Conservation (phyloP, 805 yeast genomes). For the Candida maesae region DNA sequence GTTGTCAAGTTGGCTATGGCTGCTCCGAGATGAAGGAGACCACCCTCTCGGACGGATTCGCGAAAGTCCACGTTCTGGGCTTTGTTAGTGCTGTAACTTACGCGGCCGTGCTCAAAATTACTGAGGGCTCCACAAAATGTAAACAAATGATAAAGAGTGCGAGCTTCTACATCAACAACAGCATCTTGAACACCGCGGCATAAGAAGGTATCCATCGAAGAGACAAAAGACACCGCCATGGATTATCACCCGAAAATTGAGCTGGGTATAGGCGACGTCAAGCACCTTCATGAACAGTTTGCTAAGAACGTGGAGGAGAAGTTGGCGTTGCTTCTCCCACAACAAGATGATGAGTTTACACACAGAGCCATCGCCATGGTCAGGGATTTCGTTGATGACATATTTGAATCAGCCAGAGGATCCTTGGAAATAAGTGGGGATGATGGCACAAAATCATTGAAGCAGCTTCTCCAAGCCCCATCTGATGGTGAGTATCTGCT, state of each 20-base stretch:
- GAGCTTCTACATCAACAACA: constrained; percentile 1
- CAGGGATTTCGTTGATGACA: constrained; percentile 43
- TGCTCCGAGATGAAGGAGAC: background rate
- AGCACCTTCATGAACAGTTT: constrained; percentile 43
- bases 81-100: constrained; percentile 1
- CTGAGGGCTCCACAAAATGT: background rate
- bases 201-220: too few relatives aligned
- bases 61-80: background rate
- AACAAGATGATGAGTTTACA: constrained; percentile 38
- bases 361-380: constrained; percentile 40
- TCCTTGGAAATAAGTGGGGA: constrained; percentile 53
- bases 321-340: constrained; percentile 46
- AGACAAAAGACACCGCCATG: too few relatives aligned
- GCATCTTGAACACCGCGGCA: too few relatives aligned
- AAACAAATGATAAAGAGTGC: constrained; percentile 2
- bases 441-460: constrained; percentile 27
- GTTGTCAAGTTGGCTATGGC: background rate
- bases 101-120: background rate
- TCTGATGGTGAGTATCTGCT: constrained; percentile 17
- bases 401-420: constrained; percentile 59
- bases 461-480: constrained; percentile 21
- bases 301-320: constrained; percentile 39
- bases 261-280: constrained; percentile 50
- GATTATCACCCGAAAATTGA: constrained; percentile 36
- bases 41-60: constrained; percentile 2